Evolutionary conservation across 2,329 filamentous ascomycete species (phyloP).

Genomic region (Aspergillus intermedius): DNA sequence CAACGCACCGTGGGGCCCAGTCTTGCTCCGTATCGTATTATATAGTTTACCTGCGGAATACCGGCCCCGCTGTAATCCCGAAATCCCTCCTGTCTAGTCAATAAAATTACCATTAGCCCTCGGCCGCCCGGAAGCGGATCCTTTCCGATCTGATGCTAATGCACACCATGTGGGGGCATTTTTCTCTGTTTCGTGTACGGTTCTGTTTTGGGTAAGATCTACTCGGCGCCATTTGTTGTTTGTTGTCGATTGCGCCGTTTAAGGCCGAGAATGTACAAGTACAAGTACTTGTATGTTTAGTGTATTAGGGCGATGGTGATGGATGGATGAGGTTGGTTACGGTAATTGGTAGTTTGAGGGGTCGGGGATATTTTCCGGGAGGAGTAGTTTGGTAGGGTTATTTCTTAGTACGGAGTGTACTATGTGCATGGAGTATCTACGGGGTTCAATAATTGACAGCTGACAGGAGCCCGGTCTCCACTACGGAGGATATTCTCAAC

Average conservation of each 20-base stretch:
- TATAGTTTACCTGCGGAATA: background rate
- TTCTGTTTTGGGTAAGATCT: background rate
- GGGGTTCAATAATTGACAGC: too few relatives aligned
- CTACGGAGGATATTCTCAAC: too few relatives aligned
- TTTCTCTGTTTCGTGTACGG: background rate
- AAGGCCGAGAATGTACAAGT: background rate
- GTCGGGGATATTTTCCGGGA: too few relatives aligned
- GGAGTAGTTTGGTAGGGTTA: too few relatives aligned
- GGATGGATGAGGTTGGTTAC: too few relatives aligned
- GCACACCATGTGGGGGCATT: background rate
- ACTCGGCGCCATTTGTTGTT: background rate
- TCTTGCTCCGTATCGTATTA: background rate
- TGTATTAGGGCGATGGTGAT: too few relatives aligned
- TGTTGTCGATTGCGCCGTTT: background rate
- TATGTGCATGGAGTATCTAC: too few relatives aligned
- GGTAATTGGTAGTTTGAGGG: too few relatives aligned
- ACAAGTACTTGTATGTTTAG: background rate
- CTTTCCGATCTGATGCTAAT: background rate
- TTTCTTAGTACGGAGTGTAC: too few relatives aligned
- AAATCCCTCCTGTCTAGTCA: background rate
- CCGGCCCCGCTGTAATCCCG: background rate
- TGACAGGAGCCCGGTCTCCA: too few relatives aligned
- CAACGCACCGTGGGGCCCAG: background rate
- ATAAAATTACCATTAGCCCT: too few relatives aligned
- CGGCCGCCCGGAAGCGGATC: background rate